phyloP scores from a whole-genome alignment of 768 basidiomycete genomes.

The Macrolepiota albuminosa region DNA sequence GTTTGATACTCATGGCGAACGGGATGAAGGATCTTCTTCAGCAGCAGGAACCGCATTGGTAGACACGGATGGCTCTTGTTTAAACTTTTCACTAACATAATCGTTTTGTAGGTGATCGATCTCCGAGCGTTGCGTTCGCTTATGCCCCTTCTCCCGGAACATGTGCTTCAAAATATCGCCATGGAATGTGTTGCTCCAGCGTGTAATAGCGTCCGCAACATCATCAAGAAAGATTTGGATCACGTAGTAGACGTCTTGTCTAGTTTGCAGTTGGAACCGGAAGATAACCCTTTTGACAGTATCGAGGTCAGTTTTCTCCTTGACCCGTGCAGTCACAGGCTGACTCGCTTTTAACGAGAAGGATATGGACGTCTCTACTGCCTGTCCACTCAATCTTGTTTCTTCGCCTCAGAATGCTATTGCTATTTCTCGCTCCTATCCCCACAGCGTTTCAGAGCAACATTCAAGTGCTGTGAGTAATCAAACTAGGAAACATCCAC shows the following conservation, averaged over 20 bases:
- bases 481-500: background rate
- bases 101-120: background rate
- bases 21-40: background rate
- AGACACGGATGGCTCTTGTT: background rate
- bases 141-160: background rate
- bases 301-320: background rate
- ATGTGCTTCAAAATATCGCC: background rate
- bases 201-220: background rate
- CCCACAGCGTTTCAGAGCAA: background rate
- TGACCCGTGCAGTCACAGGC: background rate
- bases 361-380: background rate
- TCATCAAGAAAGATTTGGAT: background rate
- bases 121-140: background rate
- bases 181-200: background rate
- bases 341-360: background rate
- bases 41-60: background rate
- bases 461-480: background rate
- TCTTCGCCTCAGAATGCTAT: background rate
- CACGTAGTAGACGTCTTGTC: background rate
- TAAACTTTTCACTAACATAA: background rate
- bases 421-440: background rate
- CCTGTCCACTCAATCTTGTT: constrained; percentile 1
- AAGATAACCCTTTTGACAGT: background rate
- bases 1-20: background rate
- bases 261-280: background rate